Conservation (phyloP, 148 eudicot genomes). For the Vaccinium vitisidaea region DNA sequence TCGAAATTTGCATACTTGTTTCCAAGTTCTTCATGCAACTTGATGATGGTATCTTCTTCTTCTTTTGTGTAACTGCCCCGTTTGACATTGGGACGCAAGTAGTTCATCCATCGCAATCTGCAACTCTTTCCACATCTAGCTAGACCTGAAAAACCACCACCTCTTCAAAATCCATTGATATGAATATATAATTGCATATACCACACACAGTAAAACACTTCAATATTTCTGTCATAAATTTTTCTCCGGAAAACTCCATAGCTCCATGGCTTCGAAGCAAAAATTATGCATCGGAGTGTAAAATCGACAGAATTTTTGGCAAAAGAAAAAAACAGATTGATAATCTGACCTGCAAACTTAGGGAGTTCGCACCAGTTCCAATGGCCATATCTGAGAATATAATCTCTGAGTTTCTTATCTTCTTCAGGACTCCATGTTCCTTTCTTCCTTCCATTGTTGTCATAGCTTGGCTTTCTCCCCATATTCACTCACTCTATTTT, state of each 20-base stretch:
- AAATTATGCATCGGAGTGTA: no score
- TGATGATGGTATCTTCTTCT: conserved; percentile 39
- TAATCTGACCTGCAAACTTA: conserved; percentile 34
- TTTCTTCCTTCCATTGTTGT: conserved; percentile 42
- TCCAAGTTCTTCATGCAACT: conserved; percentile 34
- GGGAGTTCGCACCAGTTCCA: conserved; percentile 52
- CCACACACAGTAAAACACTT: no score
- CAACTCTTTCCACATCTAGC: conserved; percentile 35
- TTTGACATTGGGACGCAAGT: conserved; percentile 42
- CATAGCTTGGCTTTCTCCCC: conserved; percentile 40
- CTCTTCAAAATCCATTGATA: neutral
- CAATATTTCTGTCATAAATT: no score
- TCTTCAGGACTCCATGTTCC: conserved; percentile 43
- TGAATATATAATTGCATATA: neutral
- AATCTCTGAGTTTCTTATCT: conserved; percentile 26
- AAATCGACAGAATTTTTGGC: no score
- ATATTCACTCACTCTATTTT: conserved; percentile 21
- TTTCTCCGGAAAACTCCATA: no score
- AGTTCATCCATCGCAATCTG: conserved; percentile 23
- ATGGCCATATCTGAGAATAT: conserved; percentile 36
- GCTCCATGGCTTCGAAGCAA: no score
- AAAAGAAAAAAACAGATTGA: no score
- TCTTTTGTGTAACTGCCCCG: conserved; percentile 38
- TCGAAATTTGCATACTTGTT: conserved; percentile 31
- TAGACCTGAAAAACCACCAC: conserved; percentile 22